These are phyloP conservation scores for Diophrys sp. DNA, from an alignment of 73 alveolate species.

Conservation along the genomic window DNA sequence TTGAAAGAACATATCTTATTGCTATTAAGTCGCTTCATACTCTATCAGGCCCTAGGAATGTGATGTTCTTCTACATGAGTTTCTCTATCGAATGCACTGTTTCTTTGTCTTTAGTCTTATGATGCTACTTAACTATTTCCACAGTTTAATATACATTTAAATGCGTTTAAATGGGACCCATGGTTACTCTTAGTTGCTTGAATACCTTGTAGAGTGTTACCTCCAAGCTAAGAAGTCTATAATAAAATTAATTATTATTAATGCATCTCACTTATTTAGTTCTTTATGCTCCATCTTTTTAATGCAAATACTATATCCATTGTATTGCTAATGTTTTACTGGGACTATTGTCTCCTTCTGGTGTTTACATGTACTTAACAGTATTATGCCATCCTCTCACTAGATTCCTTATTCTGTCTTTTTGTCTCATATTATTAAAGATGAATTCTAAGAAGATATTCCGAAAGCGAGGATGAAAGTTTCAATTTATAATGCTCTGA, in stretches of 20 bases:
- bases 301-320: background rate
- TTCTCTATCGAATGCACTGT: no score
- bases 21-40: no score
- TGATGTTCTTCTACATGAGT: no score
- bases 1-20: no score
- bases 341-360: background rate
- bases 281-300: background rate
- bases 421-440: no score
- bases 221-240: slow-evolving; percentile 3
- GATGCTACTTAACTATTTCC: slow-evolving; percentile 10
- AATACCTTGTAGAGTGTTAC: background rate
- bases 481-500: no score
- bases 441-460: no score
- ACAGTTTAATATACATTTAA: background rate
- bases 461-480: no score
- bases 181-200: background rate
- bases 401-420: background rate
- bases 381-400: slow-evolving; percentile 7
- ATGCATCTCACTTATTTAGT: background rate
- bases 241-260: background rate
- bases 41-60: no score
- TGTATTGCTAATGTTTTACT: background rate
- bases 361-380: background rate
- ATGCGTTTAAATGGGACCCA: background rate
- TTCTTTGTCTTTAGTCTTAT: no score